Evolutionary conservation across 2,329 filamentous ascomycete species (phyloP).

Genomic region (Penicillium digitatum): DNA sequence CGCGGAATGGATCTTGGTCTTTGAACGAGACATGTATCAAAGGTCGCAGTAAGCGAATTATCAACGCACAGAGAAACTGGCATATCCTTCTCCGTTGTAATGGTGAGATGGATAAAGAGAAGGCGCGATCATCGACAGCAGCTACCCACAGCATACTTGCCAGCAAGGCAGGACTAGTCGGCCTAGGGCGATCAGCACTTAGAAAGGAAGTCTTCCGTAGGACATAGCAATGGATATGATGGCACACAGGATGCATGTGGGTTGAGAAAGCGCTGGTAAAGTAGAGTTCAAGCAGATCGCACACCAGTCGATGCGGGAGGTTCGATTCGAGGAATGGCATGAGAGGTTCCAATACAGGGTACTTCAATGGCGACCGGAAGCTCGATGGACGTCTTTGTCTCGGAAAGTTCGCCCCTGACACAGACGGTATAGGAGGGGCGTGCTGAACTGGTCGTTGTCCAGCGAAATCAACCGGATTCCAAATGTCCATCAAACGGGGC

Average conservation of each 20-base stretch:
- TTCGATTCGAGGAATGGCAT: constrained; percentile 75
- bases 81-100: constrained; percentile 80
- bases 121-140: constrained; percentile 85
- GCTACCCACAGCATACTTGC: constrained; percentile 97
- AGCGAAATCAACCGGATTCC: constrained; percentile 30
- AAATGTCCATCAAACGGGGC: constrained; percentile 31
- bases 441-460: constrained; percentile 33
- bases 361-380: constrained; percentile 54
- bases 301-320: constrained; percentile 73
- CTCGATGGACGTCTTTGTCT: constrained; percentile 51
- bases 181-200: constrained; percentile 71
- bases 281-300: constrained; percentile 84
- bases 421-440: constrained; percentile 32
- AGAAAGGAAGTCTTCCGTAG: constrained; percentile 85
- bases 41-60: constrained; percentile 77
- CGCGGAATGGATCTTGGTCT: constrained; percentile 45
- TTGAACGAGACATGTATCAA: constrained; percentile 69
- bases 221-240: constrained; percentile 83
- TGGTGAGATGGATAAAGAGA: constrained; percentile 77
- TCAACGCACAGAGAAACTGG: constrained; percentile 81
- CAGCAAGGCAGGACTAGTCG: constrained; percentile 78
- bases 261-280: constrained; percentile 85
- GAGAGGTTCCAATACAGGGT: constrained; percentile 79
- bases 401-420: constrained; percentile 54
- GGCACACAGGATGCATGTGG: constrained; percentile 84